phyloP scores from a whole-genome alignment of 1,284 basidiomycete species.

The Pascua guehoae region DNA sequence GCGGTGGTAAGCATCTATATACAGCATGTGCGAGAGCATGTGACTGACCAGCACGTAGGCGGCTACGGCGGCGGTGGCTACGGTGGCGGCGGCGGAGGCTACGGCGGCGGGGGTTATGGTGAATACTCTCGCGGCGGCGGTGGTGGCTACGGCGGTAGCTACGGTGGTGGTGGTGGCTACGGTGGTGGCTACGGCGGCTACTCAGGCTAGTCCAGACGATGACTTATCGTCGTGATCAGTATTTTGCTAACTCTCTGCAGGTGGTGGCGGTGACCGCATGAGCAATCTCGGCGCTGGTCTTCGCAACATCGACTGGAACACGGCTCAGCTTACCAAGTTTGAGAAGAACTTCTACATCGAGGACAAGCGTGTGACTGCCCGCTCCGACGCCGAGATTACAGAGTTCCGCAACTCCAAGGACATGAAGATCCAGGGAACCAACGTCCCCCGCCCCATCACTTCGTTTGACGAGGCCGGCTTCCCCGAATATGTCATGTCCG shows the following conservation, averaged over 20 bases:
- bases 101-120: conserved; percentile 22
- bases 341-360: conserved; percentile 87
- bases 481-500: conserved; percentile 91
- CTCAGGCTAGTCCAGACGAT: conserved; percentile 33
- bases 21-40: too few relatives aligned
- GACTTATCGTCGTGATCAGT: conserved; percentile 22
- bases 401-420: conserved; percentile 81
- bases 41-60: too few relatives aligned
- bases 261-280: conserved; percentile 68
- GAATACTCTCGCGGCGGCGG: conserved; percentile 21
- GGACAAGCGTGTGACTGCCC: conserved; percentile 75
- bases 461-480: conserved; percentile 93
- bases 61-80: conserved; percentile 44
- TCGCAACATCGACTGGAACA: conserved; percentile 77
- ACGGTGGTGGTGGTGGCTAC: conserved; percentile 56
- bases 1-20: conserved; percentile 18
- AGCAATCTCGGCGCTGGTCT: conserved; percentile 76
- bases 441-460: conserved; percentile 83
- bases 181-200: conserved; percentile 49
- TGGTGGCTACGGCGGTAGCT: conserved; percentile 24
- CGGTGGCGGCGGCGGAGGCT: conserved; percentile 49
- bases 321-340: conserved; percentile 68
- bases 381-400: conserved; percentile 79
- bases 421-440: conserved; percentile 86
- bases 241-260: conserved; percentile 16